Percentiles rank a stretch among this genome's conserved stretches.
These are phyloP conservation scores for Neurospora sp. DNA, from an alignment of 495 filamentous ascomycete species.

Conservation along the genomic window DNA sequence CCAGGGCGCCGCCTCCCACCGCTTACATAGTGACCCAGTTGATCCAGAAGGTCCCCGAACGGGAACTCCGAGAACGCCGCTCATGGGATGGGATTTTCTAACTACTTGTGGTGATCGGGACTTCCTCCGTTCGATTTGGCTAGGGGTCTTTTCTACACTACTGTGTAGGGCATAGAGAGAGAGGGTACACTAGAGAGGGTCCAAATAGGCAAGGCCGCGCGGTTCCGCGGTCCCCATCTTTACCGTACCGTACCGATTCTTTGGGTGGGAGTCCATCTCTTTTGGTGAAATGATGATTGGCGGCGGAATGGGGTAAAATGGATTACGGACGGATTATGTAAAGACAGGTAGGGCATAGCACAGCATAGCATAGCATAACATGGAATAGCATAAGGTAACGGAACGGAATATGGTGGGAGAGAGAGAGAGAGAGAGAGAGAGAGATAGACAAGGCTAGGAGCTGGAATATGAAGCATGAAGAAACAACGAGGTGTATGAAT, in stretches of 20 bases:
- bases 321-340: not conserved
- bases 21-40: not conserved
- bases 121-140: not conserved
- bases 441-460: too few relatives aligned
- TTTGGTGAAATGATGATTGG: not conserved
- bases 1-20: not conserved
- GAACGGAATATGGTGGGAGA: not conserved
- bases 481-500: not conserved
- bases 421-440: not conserved
- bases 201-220: not conserved
- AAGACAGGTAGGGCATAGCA: not conserved
- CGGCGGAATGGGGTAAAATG: not conserved
- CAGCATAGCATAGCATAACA: not conserved
- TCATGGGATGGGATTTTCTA: not conserved
- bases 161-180: too few relatives aligned
- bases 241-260: not conserved
- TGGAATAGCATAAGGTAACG: not conserved
- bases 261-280: not conserved
- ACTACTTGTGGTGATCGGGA: not conserved
- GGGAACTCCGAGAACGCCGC: not conserved
- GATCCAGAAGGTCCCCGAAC: not conserved
- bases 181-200: not conserved
- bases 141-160: not conserved
- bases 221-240: not conserved
- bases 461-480: not conserved